phyloP scores from a whole-genome alignment of 106 monocot species.

The Narthecium ossifragum region DNA sequence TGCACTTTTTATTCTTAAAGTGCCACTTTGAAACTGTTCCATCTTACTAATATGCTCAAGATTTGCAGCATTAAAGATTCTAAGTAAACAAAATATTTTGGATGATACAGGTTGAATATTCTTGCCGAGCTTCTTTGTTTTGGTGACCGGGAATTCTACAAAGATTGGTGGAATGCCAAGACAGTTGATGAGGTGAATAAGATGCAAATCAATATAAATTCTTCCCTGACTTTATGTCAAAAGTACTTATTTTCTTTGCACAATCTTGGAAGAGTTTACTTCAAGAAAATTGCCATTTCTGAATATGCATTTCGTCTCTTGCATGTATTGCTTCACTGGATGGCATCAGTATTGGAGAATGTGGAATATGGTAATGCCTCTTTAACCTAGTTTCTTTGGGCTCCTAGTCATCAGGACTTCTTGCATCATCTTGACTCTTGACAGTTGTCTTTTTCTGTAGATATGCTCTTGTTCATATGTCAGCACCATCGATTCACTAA shows the following conservation, averaged over 20 bases:
- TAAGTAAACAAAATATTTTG: too few species aligned
- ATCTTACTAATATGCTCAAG: too few species aligned
- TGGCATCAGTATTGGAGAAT: slow-evolving; percentile 90
- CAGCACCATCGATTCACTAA: too few species aligned
- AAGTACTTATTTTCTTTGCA: neutral
- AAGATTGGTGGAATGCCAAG: slow-evolving; percentile 99
- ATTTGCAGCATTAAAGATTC: too few species aligned
- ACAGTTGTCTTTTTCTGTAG: too few species aligned
- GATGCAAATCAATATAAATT: too few species aligned
- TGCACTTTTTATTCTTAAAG: too few species aligned
- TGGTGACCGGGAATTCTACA: slow-evolving; percentile 99
- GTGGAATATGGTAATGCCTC: slow-evolving; percentile 92
- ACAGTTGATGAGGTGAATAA: slow-evolving; percentile 78
- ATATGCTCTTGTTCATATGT: too few species aligned
- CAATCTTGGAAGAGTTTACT: neutral
- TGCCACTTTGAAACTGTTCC: too few species aligned
- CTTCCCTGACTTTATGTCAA: neutral
- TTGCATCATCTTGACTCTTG: too few species aligned
- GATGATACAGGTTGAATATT: slow-evolving; percentile 80
- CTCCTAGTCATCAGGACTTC: too few species aligned
- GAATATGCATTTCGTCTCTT: neutral
- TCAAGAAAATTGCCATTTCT: neutral
- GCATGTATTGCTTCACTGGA: neutral
- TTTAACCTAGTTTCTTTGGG: too few species aligned
- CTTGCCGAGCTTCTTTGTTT: slow-evolving; percentile 90